A percentile compares a stretch with the other conserved stretches of the same genome.
These are phyloP conservation scores for Ophiocytium majus DNA, from an alignment of 352 stramenopile species.

Conservation along the genomic window DNA sequence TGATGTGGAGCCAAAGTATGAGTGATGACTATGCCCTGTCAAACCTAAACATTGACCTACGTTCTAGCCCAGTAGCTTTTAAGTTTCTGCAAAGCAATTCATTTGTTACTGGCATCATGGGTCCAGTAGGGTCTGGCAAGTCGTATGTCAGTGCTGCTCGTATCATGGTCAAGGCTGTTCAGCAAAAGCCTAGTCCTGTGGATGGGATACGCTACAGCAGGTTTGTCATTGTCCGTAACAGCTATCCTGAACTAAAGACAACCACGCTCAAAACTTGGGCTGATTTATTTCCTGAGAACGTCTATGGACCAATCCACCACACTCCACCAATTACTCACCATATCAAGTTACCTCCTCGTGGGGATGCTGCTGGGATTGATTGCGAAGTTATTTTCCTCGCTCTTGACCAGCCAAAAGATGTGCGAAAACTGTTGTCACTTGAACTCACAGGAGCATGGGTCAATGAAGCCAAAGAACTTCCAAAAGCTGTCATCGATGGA, in stretches of 20 bases:
- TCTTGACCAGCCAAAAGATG: not conserved
- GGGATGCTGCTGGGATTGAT: not conserved
- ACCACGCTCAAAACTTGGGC: not conserved
- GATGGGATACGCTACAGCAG: no score
- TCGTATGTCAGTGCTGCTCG: no score
- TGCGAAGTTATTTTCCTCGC: not conserved
- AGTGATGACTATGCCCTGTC: no score
- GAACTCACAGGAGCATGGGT: not conserved
- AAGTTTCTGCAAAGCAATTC: no score
- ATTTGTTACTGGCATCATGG: no score
- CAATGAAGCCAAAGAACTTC: constrained; percentile 1
- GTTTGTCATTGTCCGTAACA: not conserved
- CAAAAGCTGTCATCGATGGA: not conserved
- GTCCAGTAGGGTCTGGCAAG: no score
- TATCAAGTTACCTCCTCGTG: not conserved
- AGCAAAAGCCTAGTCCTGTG: no score
- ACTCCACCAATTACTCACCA: not conserved
- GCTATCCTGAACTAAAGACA: not conserved
- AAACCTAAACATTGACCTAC: no score
- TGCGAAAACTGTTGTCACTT: not conserved
- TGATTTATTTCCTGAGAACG: not conserved
- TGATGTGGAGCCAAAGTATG: no score
- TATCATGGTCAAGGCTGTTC: no score
- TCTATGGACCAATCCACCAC: not conserved
- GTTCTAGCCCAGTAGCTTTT: no score